A percentile compares a stretch with the other conserved stretches of the same genome.
These are phyloP conservation scores for Scheffersomyces illinoinensis DNA, from an alignment of 1,139 yeast genomes.

Conservation along the genomic window DNA sequence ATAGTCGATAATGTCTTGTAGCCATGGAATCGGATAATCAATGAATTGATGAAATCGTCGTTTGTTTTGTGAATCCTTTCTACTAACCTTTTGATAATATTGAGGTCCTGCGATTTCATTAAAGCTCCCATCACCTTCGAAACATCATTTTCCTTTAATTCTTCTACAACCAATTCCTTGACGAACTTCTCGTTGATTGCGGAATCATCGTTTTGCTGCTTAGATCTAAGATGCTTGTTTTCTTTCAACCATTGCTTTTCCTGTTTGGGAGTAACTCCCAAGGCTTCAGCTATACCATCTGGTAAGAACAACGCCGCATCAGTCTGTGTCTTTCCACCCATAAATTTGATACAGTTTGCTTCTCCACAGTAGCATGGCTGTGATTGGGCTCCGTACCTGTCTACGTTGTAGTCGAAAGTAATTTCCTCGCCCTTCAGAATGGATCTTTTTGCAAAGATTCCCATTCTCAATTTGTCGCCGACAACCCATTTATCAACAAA, in stretches of 20 bases:
- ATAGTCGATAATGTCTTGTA: constrained; percentile 74
- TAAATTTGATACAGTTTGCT: constrained; percentile 83
- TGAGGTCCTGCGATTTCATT: constrained; percentile 72
- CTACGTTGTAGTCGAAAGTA: constrained; percentile 94
- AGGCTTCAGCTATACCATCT: constrained; percentile 79
- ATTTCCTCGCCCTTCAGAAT: constrained; percentile 85
- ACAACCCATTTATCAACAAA: constrained; percentile 98
- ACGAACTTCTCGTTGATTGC: constrained; percentile 67
- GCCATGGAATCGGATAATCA: constrained; percentile 81
- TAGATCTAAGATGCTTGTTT: constrained; percentile 47
- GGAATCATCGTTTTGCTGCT: constrained; percentile 57
- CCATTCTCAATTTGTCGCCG: constrained; percentile 87
- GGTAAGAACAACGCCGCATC: constrained; percentile 85
- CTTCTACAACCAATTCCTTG: constrained; percentile 54
- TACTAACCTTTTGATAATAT: constrained; percentile 65
- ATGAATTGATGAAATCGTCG: constrained; percentile 54
- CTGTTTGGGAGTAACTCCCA: constrained; percentile 67
- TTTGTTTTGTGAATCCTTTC: constrained; percentile 62
- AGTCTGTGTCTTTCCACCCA: constrained; percentile 97
- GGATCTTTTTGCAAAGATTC: constrained; percentile 81
- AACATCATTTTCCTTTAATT: constrained; percentile 60
- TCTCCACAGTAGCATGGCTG: constrained; percentile 97
- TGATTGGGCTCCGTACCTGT: constrained; percentile 91
- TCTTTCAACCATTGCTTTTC: constrained; percentile 67
- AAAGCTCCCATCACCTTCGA: constrained; percentile 81